Evolutionary conservation across 169 alveolate genomes (phyloP).

Genomic region (Pseudocohnilembus persalinus): DNA sequence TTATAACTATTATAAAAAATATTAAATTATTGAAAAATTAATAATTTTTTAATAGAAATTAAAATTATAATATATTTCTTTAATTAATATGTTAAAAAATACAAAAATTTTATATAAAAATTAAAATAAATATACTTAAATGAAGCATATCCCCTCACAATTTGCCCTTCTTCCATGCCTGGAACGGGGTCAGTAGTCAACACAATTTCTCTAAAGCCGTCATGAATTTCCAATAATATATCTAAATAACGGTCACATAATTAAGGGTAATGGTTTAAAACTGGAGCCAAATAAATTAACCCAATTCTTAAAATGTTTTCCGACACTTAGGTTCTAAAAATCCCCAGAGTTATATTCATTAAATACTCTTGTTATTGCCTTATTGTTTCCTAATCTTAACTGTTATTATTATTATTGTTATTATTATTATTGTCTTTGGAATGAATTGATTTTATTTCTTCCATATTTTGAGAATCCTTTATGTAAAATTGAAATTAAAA

Average conservation of each 20-base stretch:
- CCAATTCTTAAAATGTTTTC: constrained; percentile 45
- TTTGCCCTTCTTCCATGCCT: constrained; percentile 18
- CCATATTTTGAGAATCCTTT: too few relatives aligned
- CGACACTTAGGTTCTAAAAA: constrained; percentile 13
- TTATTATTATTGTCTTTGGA: neutral
- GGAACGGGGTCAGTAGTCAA: constrained; percentile 18
- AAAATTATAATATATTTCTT: too few relatives aligned
- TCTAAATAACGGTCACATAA: constrained; percentile 43
- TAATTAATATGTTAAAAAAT: too few relatives aligned
- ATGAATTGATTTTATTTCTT: neutral
- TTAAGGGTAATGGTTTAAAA: constrained; percentile 31
- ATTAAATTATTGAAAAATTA: too few relatives aligned
- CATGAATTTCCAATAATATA: constrained; percentile 30
- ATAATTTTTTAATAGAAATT: too few relatives aligned
- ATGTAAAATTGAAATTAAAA: too few relatives aligned
- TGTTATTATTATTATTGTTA: neutral
- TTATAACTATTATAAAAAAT: neutral
- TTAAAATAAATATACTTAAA: constrained; percentile 20
- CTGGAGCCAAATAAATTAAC: constrained; percentile 50
- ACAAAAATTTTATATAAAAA: too few relatives aligned
- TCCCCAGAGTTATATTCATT: constrained; percentile 15
- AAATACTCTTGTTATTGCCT: neutral
- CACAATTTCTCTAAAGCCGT: constrained; percentile 22
- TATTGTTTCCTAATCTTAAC: neutral
- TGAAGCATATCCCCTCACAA: constrained; percentile 38